Conservation (phyloP, 139 green algal genomes). For the Chlamydomonas sphaeroides region DNA sequence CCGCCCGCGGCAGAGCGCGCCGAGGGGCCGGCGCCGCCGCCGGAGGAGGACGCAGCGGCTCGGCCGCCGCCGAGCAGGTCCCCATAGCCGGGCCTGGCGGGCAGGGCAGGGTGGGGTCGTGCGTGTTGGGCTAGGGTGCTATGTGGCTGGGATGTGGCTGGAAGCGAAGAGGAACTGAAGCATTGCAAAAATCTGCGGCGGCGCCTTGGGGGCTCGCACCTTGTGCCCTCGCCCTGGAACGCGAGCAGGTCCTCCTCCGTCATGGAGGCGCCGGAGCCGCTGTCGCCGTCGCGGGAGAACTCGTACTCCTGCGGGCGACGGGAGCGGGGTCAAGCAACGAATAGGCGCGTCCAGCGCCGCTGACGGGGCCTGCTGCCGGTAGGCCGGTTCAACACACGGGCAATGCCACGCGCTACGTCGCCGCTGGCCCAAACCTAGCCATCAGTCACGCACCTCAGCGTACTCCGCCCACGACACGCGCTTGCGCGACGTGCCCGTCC, state of each 20-base stretch:
- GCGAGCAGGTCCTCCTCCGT: slow-evolving; percentile 43
- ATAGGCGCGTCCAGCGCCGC: no score
- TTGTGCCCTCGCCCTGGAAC: slow-evolving; percentile 19
- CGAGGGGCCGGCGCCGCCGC: background rate
- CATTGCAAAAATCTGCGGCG: no score
- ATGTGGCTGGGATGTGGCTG: no score
- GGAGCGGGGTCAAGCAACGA: no score
- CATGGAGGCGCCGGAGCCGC: slow-evolving; percentile 28
- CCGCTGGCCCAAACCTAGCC: background rate
- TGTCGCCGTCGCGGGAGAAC: slow-evolving; percentile 13
- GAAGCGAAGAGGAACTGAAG: no score
- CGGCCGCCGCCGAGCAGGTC: slow-evolving; percentile 12
- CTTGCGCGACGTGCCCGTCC: slow-evolving; percentile 41
- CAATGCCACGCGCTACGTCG: no score
- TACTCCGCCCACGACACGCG: slow-evolving; percentile 54
- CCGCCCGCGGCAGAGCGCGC: background rate
- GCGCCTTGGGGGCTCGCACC: no score
- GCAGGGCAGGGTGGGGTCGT: no score
- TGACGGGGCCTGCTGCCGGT: no score
- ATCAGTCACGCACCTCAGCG: slow-evolving; percentile 36
- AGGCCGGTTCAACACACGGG: no score
- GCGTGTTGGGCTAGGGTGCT: no score
- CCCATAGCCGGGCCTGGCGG: slow-evolving; percentile 6
- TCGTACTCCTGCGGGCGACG: slow-evolving; percentile 35
- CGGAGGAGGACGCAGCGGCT: background rate